These are phyloP conservation scores for Fragaria iinumae DNA, from an alignment of 306 rosid genomes.

Conservation along the genomic window DNA sequence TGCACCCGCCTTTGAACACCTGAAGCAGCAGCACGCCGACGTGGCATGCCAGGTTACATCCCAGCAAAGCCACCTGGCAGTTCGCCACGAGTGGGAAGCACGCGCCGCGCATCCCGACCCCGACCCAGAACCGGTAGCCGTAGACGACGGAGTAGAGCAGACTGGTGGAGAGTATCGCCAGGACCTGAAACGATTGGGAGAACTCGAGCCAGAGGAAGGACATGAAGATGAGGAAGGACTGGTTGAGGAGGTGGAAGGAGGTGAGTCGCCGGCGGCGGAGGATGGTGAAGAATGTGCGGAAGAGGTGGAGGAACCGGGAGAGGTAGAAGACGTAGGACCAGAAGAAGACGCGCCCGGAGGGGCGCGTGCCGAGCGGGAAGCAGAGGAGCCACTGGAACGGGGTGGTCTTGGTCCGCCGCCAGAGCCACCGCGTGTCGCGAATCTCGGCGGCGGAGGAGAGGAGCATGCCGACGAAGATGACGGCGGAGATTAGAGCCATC, in stretches of 20 bases:
- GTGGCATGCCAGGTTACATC: slow-evolving; percentile 56
- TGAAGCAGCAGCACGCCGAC: slow-evolving; percentile 57
- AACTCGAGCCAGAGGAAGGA: slow-evolving; percentile 80
- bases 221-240: slow-evolving; percentile 44
- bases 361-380: slow-evolving; percentile 71
- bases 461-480: slow-evolving; percentile 51
- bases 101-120: slow-evolving; percentile 45
- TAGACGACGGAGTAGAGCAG: slow-evolving; percentile 43
- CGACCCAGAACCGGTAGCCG: slow-evolving; percentile 56
- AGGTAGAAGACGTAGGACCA: slow-evolving; percentile 78
- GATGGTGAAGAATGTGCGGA: slow-evolving; percentile 51
- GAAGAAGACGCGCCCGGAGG: slow-evolving; percentile 77
- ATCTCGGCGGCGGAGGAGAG: slow-evolving; percentile 62
- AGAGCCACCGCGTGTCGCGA: slow-evolving; percentile 70
- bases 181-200: slow-evolving; percentile 68
- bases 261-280: slow-evolving; percentile 50
- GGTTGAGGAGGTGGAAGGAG: slow-evolving; percentile 45
- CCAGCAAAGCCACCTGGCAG: slow-evolving; percentile 39
- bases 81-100: slow-evolving; percentile 37
- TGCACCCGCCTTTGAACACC: slow-evolving; percentile 68
- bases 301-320: slow-evolving; percentile 61
- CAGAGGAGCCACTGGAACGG: slow-evolving; percentile 77
- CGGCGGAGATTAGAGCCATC: slow-evolving; percentile 43
- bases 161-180: slow-evolving; percentile 50
- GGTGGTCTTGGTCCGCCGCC: slow-evolving; percentile 54